phyloP scores from a whole-genome alignment of 2,329 filamentous ascomycete genomes.

The Pyricularia grisea region DNA sequence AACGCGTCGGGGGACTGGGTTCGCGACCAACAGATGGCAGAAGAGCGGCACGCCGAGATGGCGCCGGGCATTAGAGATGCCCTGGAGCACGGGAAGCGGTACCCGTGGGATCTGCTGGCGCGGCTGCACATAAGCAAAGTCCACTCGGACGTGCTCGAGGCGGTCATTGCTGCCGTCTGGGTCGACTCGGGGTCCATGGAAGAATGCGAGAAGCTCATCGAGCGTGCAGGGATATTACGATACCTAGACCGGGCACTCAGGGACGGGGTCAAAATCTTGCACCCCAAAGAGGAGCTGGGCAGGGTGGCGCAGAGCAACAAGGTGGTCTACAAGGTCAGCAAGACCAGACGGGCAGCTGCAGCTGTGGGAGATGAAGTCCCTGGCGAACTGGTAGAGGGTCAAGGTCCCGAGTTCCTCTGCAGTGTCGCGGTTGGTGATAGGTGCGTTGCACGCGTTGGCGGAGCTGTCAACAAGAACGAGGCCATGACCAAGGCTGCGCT shows the following conservation, averaged over 20 bases:
- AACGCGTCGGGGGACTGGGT: slow-evolving; percentile 33
- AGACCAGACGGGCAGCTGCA: background rate
- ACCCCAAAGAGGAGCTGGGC: slow-evolving; percentile 62
- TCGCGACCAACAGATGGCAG: slow-evolving; percentile 19
- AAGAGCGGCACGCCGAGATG: slow-evolving; percentile 36
- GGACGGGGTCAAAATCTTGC: slow-evolving; percentile 45
- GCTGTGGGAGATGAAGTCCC: background rate
- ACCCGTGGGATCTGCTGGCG: slow-evolving; percentile 70
- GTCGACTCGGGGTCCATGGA: slow-evolving; percentile 62
- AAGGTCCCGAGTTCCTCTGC: slow-evolving; percentile 27
- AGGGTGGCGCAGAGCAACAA: slow-evolving; percentile 39
- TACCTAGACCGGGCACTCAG: slow-evolving; percentile 54
- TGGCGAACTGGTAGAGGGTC: background rate
- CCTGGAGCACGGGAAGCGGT: slow-evolving; percentile 40
- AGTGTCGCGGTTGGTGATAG: slow-evolving; percentile 37
- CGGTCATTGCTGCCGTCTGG: slow-evolving; percentile 72
- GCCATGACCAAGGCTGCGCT: slow-evolving; percentile 47
- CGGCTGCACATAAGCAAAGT: slow-evolving; percentile 63
- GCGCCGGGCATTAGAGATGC: slow-evolving; percentile 37
- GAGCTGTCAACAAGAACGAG: slow-evolving; percentile 40
- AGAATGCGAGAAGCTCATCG: slow-evolving; percentile 50
- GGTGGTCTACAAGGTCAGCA: slow-evolving; percentile 41
- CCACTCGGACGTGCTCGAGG: slow-evolving; percentile 77
- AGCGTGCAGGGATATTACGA: slow-evolving; percentile 53
- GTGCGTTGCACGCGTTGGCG: slow-evolving; percentile 32